These are phyloP conservation scores for Chlamydomonas applanata DNA, from an alignment of 139 green algal genomes.

Conservation along the genomic window DNA sequence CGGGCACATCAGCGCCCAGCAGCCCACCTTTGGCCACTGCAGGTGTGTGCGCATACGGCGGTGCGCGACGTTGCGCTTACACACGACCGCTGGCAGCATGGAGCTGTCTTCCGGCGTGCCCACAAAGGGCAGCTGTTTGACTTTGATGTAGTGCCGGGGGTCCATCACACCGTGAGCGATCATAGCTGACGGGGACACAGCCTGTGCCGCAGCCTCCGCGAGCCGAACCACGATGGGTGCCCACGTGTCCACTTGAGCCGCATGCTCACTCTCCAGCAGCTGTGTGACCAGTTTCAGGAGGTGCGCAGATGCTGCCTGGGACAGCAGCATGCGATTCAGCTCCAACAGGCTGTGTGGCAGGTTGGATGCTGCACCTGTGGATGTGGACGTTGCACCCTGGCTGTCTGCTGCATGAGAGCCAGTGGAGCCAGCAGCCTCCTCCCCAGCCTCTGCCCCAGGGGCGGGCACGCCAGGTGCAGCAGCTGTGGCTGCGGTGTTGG, in stretches of 20 bases:
- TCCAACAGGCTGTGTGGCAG: constrained; percentile 3
- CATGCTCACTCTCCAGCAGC: constrained; percentile 56
- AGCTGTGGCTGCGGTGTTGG: not conserved
- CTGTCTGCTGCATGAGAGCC: too few relatives aligned
- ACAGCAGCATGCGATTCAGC: constrained; percentile 29
- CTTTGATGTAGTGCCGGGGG: constrained; percentile 67
- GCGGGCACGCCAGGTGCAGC: not conserved
- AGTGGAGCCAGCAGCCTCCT: not conserved
- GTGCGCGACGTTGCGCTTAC: constrained; percentile 78
- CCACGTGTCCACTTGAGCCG: constrained; percentile 43
- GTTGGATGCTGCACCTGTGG: not conserved
- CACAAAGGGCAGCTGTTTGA: constrained; percentile 62
- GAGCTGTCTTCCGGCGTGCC: constrained; percentile 50
- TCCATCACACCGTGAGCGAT: constrained; percentile 47
- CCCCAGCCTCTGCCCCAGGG: not conserved
- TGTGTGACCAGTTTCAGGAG: constrained; percentile 59
- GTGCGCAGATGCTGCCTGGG: constrained; percentile 46
- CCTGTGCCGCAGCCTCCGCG: constrained; percentile 41
- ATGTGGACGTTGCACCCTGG: not conserved
- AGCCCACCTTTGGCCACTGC: constrained; percentile 53
- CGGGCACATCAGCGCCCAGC: constrained; percentile 10
- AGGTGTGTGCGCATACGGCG: constrained; percentile 73
- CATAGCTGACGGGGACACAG: constrained; percentile 43
- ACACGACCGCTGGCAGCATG: constrained; percentile 70
- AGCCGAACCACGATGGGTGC: constrained; percentile 46